Evolutionary conservation across 768 basidiomycete genomes (phyloP).

Genomic region (Tremella mesenterica): DNA sequence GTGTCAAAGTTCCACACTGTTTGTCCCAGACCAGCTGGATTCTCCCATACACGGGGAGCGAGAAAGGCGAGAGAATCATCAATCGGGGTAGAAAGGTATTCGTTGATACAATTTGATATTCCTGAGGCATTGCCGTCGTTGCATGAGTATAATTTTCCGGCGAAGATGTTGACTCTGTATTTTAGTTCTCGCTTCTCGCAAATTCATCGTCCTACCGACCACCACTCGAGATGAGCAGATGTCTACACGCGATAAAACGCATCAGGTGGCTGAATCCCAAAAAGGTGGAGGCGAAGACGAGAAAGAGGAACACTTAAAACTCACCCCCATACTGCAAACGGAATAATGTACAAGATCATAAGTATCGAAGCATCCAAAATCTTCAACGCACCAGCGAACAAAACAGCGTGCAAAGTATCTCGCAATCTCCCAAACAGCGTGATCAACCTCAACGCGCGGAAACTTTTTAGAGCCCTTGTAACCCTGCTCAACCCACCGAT

Average conservation of each 20-base stretch:
- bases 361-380: constrained; percentile 84
- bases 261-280: too few species aligned
- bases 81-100: constrained; percentile 57
- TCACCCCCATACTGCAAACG: constrained; percentile 45
- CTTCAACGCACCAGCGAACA: constrained; percentile 73
- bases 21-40: constrained; percentile 56
- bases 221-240: background rate
- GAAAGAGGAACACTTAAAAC: constrained; percentile 4
- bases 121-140: constrained; percentile 60
- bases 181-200: constrained; percentile 11
- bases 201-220: too few species aligned
- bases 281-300: too few species aligned
- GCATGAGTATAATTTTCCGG: constrained; percentile 72
- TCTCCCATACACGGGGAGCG: constrained; percentile 79
- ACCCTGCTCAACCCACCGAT: constrained; percentile 71
- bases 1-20: constrained; percentile 81
- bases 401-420: constrained; percentile 69
- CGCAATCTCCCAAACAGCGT: constrained; percentile 81
- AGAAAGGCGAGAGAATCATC: constrained; percentile 54
- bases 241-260: background rate
- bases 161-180: constrained; percentile 71
- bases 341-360: constrained; percentile 58
- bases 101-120: constrained; percentile 60
- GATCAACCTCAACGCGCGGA: constrained; percentile 79
- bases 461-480: constrained; percentile 74